Evolutionary conservation across 495 filamentous ascomycete genomes (phyloP).

Genomic region (Trichoderma virens): DNA sequence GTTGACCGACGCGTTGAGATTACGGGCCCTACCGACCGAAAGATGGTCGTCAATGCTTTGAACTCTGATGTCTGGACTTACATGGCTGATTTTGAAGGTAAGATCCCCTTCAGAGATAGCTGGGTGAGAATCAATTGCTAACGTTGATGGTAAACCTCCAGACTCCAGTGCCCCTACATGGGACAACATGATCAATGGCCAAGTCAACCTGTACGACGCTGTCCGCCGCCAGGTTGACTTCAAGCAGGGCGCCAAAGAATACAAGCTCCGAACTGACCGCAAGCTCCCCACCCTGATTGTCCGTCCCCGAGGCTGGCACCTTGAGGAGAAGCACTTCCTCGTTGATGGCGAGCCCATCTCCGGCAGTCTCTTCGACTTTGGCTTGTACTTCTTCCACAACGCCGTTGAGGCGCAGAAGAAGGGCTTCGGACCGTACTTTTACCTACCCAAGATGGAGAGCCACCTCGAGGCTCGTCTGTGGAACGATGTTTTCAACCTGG

Average conservation of each 20-base stretch:
- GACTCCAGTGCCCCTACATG: slow-evolving; percentile 96
- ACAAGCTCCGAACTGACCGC: slow-evolving; percentile 89
- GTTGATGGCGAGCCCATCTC: slow-evolving; percentile 95
- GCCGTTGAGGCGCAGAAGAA: slow-evolving; percentile 78
- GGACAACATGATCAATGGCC: slow-evolving; percentile 99
- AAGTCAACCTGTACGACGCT: slow-evolving; percentile 97
- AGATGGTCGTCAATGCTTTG: slow-evolving; percentile 98
- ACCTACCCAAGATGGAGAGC: slow-evolving; percentile 99
- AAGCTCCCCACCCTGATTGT: slow-evolving; percentile 75
- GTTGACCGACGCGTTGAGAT: slow-evolving; percentile 98
- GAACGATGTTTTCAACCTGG: slow-evolving; percentile 98
- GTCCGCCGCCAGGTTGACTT: slow-evolving; percentile 94
- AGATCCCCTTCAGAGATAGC: slow-evolving; percentile 14
- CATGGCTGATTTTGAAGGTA: slow-evolving; percentile 98
- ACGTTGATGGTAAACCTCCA: slow-evolving; percentile 24
- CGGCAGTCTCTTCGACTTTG: slow-evolving; percentile 92
- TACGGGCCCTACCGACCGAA: slow-evolving; percentile 93
- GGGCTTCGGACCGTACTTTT: slow-evolving; percentile 93
- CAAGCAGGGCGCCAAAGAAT: slow-evolving; percentile 89
- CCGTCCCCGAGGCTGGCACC: slow-evolving; percentile 84
- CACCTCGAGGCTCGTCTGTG: slow-evolving; percentile 95
- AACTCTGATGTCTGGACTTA: slow-evolving; percentile 99
- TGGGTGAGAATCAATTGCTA: background rate
- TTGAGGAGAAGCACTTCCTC: slow-evolving; percentile 97
- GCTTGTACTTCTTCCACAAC: slow-evolving; percentile 99